Base-by-base conservation (phyloP, 306 rosid species). In the Oemleria cerasiformis region DNA sequence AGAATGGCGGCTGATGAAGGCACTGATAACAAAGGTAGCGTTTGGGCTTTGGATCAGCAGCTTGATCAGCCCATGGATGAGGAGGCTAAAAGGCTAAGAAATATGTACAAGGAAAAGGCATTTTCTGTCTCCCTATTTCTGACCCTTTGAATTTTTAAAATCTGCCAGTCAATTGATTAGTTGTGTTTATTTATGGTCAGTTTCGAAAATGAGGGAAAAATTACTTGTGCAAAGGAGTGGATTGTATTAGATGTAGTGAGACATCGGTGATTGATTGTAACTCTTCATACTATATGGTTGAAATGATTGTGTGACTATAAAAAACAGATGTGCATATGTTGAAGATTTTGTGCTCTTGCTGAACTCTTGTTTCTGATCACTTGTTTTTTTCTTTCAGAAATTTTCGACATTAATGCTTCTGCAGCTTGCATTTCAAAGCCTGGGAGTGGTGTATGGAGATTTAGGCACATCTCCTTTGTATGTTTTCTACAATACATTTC, bases 401-500 rank as follows among this genome's bases (percentile, higher is more conserved):
- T 57, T 11, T 57, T 57, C 62, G 15, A 34, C 62, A 57, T 57
- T 57, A 57, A 12, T 13, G 62, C 62, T 57, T 7, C 8, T 57
- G 62, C 62, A 57, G 62, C n/a, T 57, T 10, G 62, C 62, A 6
- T 57, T 23, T 57, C 62, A 57, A 57, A 57, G 62, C 62, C 62
- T 57, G 12, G 62, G 62, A 12, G 39, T 57, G 38, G 62, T 57
- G 30, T 59, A 59, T 23, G 62, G 62, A 23, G 62, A 57, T 57
- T 57, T 57, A 57, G 64, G 64, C 19, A 59, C 64, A 15, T 59
- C 64, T 34, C 64, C 64, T 7, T 34, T 59, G 64, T 59, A 59
- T 34, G 64, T 59, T 59, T 59, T 59, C 64, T 59, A 59, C 64
- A 59, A 59, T 15, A 59, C 64, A 14, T 59, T 91, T 81, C 96